phyloP scores from a whole-genome alignment of 176 grass and related monocot species.

The Triticum aestivum region IWGSC_CS_RefSeq_v2.1 NC_057797.1:616614790-616615289 shows the following conservation, averaged over 20 bases:
- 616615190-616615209: constrained; percentile 85
- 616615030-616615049: constrained; percentile 90
- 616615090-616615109: background rate
- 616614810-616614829: no score
- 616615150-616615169: constrained; percentile 45
- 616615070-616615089: constrained; percentile 91
- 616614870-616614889: background rate
- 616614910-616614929: background rate
- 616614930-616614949: constrained; percentile 74
- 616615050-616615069: constrained; percentile 94
- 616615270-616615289: background rate
- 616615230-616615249: constrained; percentile 87
- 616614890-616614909: constrained; percentile 17
- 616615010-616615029: constrained; percentile 78
- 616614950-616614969: constrained; percentile 60
- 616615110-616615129: background rate
- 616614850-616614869: no score
- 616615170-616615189: constrained; percentile 93
- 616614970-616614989: constrained; percentile 41
- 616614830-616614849: no score
- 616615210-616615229: constrained; percentile 94
- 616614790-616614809: no score
- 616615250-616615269: background rate
- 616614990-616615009: constrained; percentile 32
- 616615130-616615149: background rate